Evolutionary conservation across 2,329 filamentous ascomycete genomes (phyloP).

Genomic region (Clathrospora elynae): DNA sequence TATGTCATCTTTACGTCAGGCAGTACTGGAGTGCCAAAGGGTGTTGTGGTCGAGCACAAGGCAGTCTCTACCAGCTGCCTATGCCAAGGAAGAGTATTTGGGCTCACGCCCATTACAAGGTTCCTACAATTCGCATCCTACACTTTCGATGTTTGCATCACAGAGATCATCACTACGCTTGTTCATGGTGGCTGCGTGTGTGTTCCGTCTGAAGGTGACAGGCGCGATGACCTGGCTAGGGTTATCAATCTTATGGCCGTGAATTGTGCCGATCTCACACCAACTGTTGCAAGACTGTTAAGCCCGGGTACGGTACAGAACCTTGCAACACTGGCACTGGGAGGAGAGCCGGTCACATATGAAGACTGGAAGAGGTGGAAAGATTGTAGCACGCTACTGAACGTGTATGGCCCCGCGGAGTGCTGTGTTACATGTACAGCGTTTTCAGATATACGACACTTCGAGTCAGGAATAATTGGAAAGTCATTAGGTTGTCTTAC

Average conservation of each 20-base stretch:
- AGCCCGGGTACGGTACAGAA: not conserved
- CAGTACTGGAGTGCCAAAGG: conserved; percentile 55
- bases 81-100: conserved; percentile 24
- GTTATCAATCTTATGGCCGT: not conserved
- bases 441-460: not conserved
- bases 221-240: not conserved
- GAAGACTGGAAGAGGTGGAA: not conserved
- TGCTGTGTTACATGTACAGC: not conserved
- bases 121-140: conserved; percentile 43
- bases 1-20: conserved; percentile 63
- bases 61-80: conserved; percentile 52
- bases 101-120: conserved; percentile 12
- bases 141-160: conserved; percentile 53
- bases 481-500: not conserved
- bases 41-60: conserved; percentile 64
- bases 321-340: not conserved
- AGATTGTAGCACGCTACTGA: not conserved
- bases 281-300: not conserved
- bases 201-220: conserved; percentile 3
- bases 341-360: not conserved
- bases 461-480: not conserved
- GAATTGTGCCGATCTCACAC: conserved; percentile 1
- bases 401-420: not conserved
- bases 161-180: conserved; percentile 59
- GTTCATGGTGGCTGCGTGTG: conserved; percentile 58